Base-by-base conservation (phyloP, 306 rosid genomes). In the Purshia tridentata region DNA sequence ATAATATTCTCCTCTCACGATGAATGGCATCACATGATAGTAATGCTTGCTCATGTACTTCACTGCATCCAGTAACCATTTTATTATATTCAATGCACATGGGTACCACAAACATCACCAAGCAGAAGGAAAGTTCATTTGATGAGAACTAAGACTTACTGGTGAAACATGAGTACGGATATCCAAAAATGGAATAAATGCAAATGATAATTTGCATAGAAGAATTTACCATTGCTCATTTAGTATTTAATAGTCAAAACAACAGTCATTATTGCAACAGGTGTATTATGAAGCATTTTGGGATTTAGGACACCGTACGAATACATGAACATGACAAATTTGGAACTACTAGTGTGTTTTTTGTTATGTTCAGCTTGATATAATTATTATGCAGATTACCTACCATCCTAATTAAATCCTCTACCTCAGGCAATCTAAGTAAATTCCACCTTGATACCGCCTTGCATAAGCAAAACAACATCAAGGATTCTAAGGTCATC, bases 21-120 rank as follows among this genome's bases (percentile, higher is more conserved):
- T 94, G 99, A 76, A 94, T 88, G 73, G 87, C 90, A 81, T 91
- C 96, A 84, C 96, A 91, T 65, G 92, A 88, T 9, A 84, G 61
- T 72, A 89, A 78, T 66, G 97, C 96, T 85, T 91, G 99, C 61
- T 94, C 99, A 70, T 91, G 97, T 79, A 91, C 97, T 84, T 91
- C 99, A 74, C 99, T 94, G 88, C 81, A 84, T 85, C 80, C 69
- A 72, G 69, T 62, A 77, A 56, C 47, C 54, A 79, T 58, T 65
- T 51, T 23, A 68, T 85, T 69, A 51, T 69, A 14, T 69, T 64
- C 77, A 83, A 73, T 46, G 73, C 61, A 70, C 58, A 23, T 53
- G 74, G 74, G 59, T 48, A 49, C 66, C 77, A 72, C 44, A 68
- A 46, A 76, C n/a, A 72, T 42, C 23, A 35, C 10, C 35, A 72